Conservation (phyloP, 1,284 basidiomycete species). For the Cryptococcus hybrid region DNA sequence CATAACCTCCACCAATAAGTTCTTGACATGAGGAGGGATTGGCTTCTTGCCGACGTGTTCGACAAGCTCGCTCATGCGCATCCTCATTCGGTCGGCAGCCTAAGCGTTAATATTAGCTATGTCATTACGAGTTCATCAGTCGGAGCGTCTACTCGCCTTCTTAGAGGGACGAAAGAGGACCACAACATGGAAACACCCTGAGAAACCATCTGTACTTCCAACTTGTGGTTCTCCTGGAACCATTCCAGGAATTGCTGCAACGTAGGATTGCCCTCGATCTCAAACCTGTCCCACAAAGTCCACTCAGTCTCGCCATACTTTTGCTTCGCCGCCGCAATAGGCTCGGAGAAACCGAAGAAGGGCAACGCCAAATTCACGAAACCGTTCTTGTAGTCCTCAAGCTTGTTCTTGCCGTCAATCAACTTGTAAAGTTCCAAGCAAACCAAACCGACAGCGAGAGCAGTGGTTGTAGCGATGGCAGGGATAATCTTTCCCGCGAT, state of each 20-base stretch:
- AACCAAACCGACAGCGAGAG: conserved; percentile 90
- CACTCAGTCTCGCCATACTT: conserved; percentile 87
- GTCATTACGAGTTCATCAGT: background rate
- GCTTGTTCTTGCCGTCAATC: conserved; percentile 88
- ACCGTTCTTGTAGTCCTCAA: conserved; percentile 97
- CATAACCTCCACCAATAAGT: conserved; percentile 93
- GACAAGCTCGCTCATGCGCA: conserved; percentile 88
- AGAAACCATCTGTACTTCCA: conserved; percentile 94
- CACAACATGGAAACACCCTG: conserved; percentile 98
- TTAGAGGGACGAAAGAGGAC: conserved; percentile 87
- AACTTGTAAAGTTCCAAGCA: conserved; percentile 98
- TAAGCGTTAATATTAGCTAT: conserved; percentile 37
- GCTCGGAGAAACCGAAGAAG: conserved; percentile 99
- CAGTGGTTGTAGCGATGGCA: conserved; percentile 97
- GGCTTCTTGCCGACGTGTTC: conserved; percentile 94
- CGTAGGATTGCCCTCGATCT: conserved; percentile 86
- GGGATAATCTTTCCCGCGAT: conserved; percentile 99
- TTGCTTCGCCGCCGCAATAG: conserved; percentile 85
- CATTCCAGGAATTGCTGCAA: conserved; percentile 80
- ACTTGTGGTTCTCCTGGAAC: conserved; percentile 81
- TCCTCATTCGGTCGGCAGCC: conserved; percentile 80
- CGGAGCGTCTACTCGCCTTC: conserved; percentile 61
- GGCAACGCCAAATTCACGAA: conserved; percentile 98
- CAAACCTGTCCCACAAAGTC: conserved; percentile 99
- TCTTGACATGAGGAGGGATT: conserved; percentile 72